Percentiles rank a stretch among this genome's conserved stretches.
Evolutionary conservation across 768 basidiomycete genomes (phyloP).

Genomic region (Lactifluus piperatus): DNA sequence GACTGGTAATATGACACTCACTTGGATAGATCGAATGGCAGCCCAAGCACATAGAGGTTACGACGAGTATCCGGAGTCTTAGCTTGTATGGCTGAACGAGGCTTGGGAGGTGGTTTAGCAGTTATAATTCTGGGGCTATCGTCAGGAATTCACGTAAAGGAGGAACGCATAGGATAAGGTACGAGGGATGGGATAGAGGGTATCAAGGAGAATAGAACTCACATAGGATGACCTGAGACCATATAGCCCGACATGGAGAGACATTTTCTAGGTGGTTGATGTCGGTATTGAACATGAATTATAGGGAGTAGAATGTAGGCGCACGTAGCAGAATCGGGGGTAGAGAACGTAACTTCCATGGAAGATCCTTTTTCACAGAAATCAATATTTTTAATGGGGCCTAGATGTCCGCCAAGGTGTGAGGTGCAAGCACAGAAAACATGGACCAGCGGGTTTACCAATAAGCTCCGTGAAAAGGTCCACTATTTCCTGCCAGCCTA

Average conservation of each 20-base stretch:
- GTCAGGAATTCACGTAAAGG: not conserved
- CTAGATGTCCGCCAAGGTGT: not conserved
- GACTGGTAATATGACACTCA: constrained; percentile 27
- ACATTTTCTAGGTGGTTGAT: constrained; percentile 42
- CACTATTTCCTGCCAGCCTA: constrained; percentile 39
- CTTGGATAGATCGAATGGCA: constrained; percentile 79
- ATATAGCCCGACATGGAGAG: constrained; percentile 58
- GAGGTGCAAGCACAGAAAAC: not conserved
- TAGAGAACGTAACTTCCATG: constrained; percentile 46
- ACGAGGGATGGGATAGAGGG: not conserved
- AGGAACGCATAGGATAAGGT: not conserved
- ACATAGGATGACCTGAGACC: constrained; percentile 48
- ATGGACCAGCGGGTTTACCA: constrained; percentile 30
- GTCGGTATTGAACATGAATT: constrained; percentile 3
- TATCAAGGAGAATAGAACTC: constrained; percentile 25
- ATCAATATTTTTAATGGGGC: constrained; percentile 10
- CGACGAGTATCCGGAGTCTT: constrained; percentile 45
- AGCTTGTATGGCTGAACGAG: constrained; percentile 21
- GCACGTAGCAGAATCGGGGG: constrained; percentile 46
- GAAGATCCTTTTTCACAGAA: constrained; percentile 26
- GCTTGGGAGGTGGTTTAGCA: constrained; percentile 12
- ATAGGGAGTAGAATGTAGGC: constrained; percentile 22
- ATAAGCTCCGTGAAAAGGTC: constrained; percentile 50
- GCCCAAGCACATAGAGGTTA: constrained; percentile 77
- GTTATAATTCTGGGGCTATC: constrained; percentile 22